Conservation (phyloP, 805 yeast genomes). For the Schwanniomyces polymorphus region DNA sequence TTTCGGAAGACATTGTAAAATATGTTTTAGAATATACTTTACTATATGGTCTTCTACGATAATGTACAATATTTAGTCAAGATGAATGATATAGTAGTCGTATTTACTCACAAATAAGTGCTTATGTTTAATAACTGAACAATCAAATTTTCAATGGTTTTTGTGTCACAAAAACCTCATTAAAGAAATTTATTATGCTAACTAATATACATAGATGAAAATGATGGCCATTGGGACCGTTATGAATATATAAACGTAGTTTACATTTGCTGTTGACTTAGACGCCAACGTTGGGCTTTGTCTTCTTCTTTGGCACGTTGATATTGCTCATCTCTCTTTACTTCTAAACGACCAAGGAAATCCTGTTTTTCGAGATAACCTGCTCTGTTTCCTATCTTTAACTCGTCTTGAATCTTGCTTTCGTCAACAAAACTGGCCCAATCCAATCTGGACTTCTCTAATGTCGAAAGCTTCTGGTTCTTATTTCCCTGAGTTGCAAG, state of each 20-base stretch:
- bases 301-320: constrained; percentile 43
- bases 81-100: neutral
- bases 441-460: constrained; percentile 90
- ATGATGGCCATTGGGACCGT: neutral
- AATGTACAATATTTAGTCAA: neutral
- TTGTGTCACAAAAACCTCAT: neutral
- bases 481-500: constrained; percentile 62
- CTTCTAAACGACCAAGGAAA: constrained; percentile 75
- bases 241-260: neutral
- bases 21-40: neutral
- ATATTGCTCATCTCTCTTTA: constrained; percentile 51
- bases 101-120: neutral
- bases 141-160: neutral
- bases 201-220: neutral
- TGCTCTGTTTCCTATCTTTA: constrained; percentile 76
- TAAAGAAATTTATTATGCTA: neutral
- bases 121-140: neutral
- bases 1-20: constrained; percentile 7
- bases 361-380: constrained; percentile 93
- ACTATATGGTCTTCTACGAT: neutral
- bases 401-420: constrained; percentile 80
- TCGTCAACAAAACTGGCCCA: constrained; percentile 95
- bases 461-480: constrained; percentile 75
- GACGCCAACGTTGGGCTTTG: constrained; percentile 13
- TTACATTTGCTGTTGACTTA: constrained; percentile 5